Conservation (phyloP, 2,329 filamentous ascomycete species). For the Alternaria novae-zelandiae region DNA sequence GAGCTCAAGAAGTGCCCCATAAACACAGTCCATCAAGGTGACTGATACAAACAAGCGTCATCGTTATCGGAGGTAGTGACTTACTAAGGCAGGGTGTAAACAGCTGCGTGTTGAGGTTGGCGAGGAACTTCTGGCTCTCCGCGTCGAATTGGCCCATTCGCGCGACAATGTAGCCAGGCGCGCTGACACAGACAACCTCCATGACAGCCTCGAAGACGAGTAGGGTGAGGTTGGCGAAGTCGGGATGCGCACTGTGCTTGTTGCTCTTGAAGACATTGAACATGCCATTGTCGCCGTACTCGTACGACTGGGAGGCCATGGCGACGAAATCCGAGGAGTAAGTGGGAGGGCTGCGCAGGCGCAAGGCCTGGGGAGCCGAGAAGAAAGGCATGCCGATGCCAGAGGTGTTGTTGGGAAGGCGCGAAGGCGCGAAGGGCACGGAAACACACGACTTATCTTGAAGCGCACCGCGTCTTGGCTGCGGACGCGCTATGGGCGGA, state of each 20-base stretch:
- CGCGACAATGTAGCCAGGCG: slow-evolving; percentile 93
- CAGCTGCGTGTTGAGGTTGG: slow-evolving; percentile 93
- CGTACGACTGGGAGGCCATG: slow-evolving; percentile 44
- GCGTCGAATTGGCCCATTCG: slow-evolving; percentile 91
- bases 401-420: slow-evolving; percentile 10
- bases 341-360: slow-evolving; percentile 40
- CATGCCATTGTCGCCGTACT: slow-evolving; percentile 36
- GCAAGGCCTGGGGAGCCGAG: slow-evolving; percentile 41
- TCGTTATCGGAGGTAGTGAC: slow-evolving; percentile 1
- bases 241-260: slow-evolving; percentile 61
- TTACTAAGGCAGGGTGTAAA: slow-evolving; percentile 96
- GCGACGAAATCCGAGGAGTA: slow-evolving; percentile 34
- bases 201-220: slow-evolving; percentile 94
- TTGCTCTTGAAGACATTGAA: slow-evolving; percentile 42
- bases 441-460: slow-evolving; percentile 19
- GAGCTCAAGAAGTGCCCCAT: not conserved
- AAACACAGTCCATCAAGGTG: not conserved
- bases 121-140: slow-evolving; percentile 94
- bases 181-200: slow-evolving; percentile 91
- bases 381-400: slow-evolving; percentile 41
- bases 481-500: not conserved
- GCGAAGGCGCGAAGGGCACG: slow-evolving; percentile 16
- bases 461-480: slow-evolving; percentile 27
- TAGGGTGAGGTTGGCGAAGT: slow-evolving; percentile 72
- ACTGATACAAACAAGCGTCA: not conserved